phyloP scores from a whole-genome alignment of 306 rosid species.

The Citrullus mucosospermus region DNA sequence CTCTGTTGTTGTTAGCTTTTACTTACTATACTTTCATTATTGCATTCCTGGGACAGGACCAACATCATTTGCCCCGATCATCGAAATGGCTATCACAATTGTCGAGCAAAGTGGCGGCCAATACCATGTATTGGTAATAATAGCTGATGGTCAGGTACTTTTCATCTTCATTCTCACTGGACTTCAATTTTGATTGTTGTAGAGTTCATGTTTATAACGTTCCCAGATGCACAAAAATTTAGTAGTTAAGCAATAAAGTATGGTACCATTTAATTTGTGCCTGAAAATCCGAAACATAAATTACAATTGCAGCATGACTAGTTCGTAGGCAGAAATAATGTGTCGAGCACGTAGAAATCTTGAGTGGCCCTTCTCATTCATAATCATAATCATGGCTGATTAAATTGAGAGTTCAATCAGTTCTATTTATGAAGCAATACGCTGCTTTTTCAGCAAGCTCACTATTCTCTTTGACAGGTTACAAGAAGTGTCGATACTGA shows the following conservation, averaged over 20 bases:
- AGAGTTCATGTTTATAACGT: neutral
- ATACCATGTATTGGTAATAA: slow-evolving; percentile 80
- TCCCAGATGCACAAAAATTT: neutral
- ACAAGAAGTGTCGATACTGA: slow-evolving; percentile 85
- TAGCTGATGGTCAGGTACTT: slow-evolving; percentile 93
- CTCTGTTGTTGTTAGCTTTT: neutral
- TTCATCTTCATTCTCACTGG: slow-evolving; percentile 1
- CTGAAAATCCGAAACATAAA: neutral
- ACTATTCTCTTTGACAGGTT: slow-evolving; percentile 34
- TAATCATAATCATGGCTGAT: neutral
- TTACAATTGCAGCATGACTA: too few species aligned
- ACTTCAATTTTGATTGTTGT: slow-evolving; percentile 2
- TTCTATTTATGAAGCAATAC: neutral
- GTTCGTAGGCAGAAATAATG: neutral
- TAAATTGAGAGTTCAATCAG: neutral
- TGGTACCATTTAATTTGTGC: neutral
- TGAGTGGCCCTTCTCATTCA: neutral
- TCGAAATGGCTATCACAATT: slow-evolving; percentile 90
- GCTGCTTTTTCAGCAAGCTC: neutral
- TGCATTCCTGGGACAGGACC: slow-evolving; percentile 46
- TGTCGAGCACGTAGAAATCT: neutral
- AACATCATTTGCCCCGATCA: slow-evolving; percentile 82
- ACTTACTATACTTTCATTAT: slow-evolving; percentile 7
- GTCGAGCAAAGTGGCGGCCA: slow-evolving; percentile 95
- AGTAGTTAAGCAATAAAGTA: neutral